phyloP scores from a whole-genome alignment of 495 filamentous ascomycete genomes.

The Penicillium ochrochloron region DNA sequence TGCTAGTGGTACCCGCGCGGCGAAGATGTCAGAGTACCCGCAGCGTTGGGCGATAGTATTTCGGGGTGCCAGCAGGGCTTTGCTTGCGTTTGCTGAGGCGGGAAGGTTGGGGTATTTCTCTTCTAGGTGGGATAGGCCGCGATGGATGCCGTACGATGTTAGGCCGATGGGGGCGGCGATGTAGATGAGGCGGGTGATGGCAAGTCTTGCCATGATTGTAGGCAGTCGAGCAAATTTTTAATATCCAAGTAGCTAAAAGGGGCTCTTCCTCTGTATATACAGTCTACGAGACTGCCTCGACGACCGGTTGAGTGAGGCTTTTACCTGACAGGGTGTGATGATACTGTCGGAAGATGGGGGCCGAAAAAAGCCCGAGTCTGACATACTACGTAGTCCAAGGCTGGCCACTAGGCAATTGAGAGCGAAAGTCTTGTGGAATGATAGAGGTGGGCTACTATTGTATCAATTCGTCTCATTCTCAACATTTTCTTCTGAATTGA shows the following conservation, averaged over 20 bases:
- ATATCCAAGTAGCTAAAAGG: not conserved
- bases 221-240: not conserved
- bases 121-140: conserved; percentile 34
- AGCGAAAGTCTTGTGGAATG: no score
- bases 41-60: conserved; percentile 28
- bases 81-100: conserved; percentile 24
- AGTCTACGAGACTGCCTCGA: not conserved
- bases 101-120: conserved; percentile 35
- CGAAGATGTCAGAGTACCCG: conserved; percentile 40
- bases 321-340: not conserved
- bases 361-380: not conserved
- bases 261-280: not conserved
- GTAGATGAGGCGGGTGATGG: conserved; percentile 17
- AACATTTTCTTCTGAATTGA: no score
- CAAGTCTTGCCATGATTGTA: conserved; percentile 22
- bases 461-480: no score
- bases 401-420: no score
- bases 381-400: not conserved
- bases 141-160: conserved; percentile 31
- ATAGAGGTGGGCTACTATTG: no score
- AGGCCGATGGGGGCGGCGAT: conserved; percentile 24
- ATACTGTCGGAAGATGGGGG: not conserved
- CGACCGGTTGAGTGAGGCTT: not conserved
- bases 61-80: conserved; percentile 21
- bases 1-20: conserved; percentile 31